phyloP scores from a whole-genome alignment of 2,329 filamentous ascomycete species.

The Cytospora schulzeri region DNA sequence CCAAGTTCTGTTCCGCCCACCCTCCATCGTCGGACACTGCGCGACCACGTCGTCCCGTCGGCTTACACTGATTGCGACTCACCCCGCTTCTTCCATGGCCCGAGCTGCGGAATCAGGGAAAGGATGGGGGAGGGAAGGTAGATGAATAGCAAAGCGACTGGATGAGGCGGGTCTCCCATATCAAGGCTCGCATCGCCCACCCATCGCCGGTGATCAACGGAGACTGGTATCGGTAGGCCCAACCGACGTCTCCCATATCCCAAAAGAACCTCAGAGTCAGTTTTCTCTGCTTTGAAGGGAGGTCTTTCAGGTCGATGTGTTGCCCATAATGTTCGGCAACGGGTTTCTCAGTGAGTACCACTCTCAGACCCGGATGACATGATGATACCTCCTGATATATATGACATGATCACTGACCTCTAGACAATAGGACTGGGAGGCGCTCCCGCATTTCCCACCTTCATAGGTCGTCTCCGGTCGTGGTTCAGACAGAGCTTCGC shows the following conservation, averaged over 20 bases:
- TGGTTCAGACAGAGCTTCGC: slow-evolving; percentile 14
- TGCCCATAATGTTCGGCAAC: slow-evolving; percentile 11
- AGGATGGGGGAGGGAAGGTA: neutral
- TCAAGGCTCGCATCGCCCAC: neutral
- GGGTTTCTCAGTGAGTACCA: slow-evolving; percentile 13
- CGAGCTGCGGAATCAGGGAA: neutral
- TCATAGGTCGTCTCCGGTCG: slow-evolving; percentile 10
- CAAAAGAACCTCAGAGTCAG: neutral
- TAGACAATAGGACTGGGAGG: neutral
- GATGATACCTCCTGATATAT: neutral
- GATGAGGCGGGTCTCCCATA: slow-evolving; percentile 8
- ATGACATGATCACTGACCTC: neutral
- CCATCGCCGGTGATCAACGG: neutral
- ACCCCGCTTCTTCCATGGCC: slow-evolving; percentile 19
- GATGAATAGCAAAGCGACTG: neutral
- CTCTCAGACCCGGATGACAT: neutral
- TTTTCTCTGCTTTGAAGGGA: neutral
- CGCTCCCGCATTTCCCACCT: slow-evolving; percentile 8
- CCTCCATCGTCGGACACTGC: neutral
- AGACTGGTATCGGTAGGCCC: too few relatives aligned
- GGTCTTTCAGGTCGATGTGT: neutral
- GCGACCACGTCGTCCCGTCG: slow-evolving; percentile 5
- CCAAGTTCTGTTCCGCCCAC: neutral
- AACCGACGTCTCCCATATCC: too few relatives aligned
- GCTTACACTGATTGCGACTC: slow-evolving; percentile 13